Base-by-base conservation (phyloP, 441 rosid species). In the Sinapis alba region DNA sequence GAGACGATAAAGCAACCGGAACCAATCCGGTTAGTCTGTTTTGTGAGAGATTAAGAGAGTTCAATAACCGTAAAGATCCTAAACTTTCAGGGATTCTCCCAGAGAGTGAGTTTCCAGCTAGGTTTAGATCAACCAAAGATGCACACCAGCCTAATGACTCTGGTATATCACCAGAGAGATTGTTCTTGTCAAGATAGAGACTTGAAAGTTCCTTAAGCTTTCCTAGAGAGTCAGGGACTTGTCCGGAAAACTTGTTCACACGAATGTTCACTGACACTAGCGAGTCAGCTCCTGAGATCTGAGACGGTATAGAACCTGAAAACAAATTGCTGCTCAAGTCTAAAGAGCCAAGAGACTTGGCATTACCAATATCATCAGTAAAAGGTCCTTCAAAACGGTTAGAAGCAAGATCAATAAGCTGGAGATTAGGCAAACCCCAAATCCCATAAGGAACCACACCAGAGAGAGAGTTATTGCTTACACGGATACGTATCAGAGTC, bases 361-460 rank as follows among this genome's bases (percentile, higher is more conserved):
- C 90, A 43, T 73, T 77, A 58, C 78, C 80, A 6, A 89, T 80
- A 26, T 81, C 84, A 19, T 13, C 69, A n/a, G 83, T 68, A 10
- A 89, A 51, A 7, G 65, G 71, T 19, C 80, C 90, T 73, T 80
- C 82, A 32, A 87, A 79, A 38, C 53, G 78, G 80, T 87, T 89
- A 54, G 63, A 76, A 7, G 75, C 71, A 10, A 89, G 82, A 72
- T 87, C 94, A 64, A 89, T 72, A 6, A 89, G 32, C 62, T 56
- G 62, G 8, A 87, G 84, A 69, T 78, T 84, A 18, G 92, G 88
- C 81, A 89, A 83, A 59, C 88, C 73, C 92, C 92, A 89, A 19
- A 89, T 78, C 27, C 86, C 84, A 19, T 76, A 75, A 47, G 89
- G 88, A 59, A 89, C 60, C 10, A 61, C 26, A 36, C 89, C 88